phyloP scores from a whole-genome alignment of 495 filamentous ascomycete species.

The Aspergillus cavernicola region DNA sequence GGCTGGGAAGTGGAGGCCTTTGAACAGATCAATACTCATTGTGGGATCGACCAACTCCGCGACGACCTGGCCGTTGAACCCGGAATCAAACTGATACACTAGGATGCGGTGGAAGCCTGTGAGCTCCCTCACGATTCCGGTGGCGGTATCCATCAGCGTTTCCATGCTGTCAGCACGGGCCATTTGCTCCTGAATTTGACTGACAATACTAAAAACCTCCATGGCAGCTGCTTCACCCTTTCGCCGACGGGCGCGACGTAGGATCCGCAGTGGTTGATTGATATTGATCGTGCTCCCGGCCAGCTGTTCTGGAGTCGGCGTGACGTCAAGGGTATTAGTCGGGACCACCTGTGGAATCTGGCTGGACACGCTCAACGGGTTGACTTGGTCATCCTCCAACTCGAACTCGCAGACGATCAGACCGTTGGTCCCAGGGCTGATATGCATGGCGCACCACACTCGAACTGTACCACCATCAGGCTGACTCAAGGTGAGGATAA shows the following conservation, averaged over 20 bases:
- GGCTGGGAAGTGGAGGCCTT: slow-evolving; percentile 86
- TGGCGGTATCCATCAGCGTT: slow-evolving; percentile 49
- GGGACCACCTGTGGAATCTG: slow-evolving; percentile 57
- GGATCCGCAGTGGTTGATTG: slow-evolving; percentile 73
- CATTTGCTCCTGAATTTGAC: slow-evolving; percentile 59
- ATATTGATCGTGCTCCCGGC: slow-evolving; percentile 61
- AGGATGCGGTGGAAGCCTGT: slow-evolving; percentile 92
- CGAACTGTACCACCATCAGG: slow-evolving; percentile 54
- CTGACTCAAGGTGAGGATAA: slow-evolving; percentile 64
- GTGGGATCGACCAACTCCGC: slow-evolving; percentile 79
- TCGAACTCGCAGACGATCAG: slow-evolving; percentile 91
- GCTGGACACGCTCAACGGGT: slow-evolving; percentile 61
- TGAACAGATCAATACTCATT: slow-evolving; percentile 81
- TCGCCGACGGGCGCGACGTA: slow-evolving; percentile 72
- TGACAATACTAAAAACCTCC: slow-evolving; percentile 89
- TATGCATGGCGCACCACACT: slow-evolving; percentile 88
- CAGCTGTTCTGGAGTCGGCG: slow-evolving; percentile 69
- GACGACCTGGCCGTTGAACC: slow-evolving; percentile 81
- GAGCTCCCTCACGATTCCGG: slow-evolving; percentile 60
- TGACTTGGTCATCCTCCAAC: slow-evolving; percentile 70
- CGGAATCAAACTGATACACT: slow-evolving; percentile 87
- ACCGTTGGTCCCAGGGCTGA: slow-evolving; percentile 59
- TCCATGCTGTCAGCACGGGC: slow-evolving; percentile 39
- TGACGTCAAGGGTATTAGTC: slow-evolving; percentile 67
- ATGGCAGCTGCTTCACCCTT: slow-evolving; percentile 85